A percentile compares a stretch with the other conserved stretches of the same genome.
Conservation (phyloP, 805 yeast species). For the Jamesozyma jinghongensis region DNA sequence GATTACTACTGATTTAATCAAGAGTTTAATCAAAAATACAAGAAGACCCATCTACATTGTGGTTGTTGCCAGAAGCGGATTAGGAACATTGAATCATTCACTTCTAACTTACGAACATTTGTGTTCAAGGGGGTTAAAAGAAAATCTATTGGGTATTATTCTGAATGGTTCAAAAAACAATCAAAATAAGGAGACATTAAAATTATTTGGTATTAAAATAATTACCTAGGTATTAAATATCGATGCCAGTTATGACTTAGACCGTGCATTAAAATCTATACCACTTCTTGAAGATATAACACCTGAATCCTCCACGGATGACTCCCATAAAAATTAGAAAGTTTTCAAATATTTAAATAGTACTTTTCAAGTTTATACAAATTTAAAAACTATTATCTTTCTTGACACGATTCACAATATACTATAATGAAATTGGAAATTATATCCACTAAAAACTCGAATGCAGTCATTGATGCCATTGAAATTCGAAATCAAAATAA, state of each 20-base stretch:
- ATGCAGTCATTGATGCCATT: not conserved
- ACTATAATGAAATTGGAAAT: too few species aligned
- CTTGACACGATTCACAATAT: too few species aligned
- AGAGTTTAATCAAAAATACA: conserved; percentile 6
- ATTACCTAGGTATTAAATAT: conserved; percentile 32
- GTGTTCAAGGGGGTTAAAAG: conserved; percentile 10
- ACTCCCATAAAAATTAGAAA: too few species aligned
- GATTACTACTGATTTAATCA: conserved; percentile 22
- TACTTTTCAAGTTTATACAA: too few species aligned
- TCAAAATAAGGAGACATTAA: conserved; percentile 16
- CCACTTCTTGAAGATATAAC: conserved; percentile 4
- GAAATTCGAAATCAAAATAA: not conserved
- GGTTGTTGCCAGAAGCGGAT: conserved; percentile 24
- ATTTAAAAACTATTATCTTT: too few species aligned
- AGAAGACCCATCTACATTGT: conserved; percentile 15
- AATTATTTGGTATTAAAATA: conserved; percentile 16
- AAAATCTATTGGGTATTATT: conserved; percentile 17
- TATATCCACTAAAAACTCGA: not conserved
- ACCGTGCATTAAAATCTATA: not conserved
- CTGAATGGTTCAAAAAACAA: conserved; percentile 20
- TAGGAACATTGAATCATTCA: conserved; percentile 29
- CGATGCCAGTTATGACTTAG: conserved; percentile 4
- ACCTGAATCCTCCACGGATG: not conserved
- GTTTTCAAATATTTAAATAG: too few species aligned
- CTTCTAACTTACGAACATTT: conserved; percentile 23